Evolutionary conservation across 345 rosid genomes (phyloP), one percentile per base, ranked within the genome.

Genomic region (Camelina neglecta): DNA sequence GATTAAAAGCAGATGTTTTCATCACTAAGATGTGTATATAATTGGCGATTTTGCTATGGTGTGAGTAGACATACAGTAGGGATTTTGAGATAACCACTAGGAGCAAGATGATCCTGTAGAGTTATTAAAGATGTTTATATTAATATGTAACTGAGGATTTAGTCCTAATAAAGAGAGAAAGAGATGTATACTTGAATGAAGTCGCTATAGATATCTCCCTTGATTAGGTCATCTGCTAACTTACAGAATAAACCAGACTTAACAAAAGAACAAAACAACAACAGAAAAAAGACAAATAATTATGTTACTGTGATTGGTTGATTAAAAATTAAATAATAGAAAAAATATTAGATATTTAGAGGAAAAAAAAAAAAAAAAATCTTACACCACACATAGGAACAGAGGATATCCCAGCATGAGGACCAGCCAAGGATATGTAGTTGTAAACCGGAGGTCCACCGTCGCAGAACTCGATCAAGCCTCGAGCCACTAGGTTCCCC

Each of bases 381-480:
- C 96, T 86, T 86, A 92, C 99, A 74, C 94, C 96, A 72, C 97
- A 94, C 60, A 88, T 83, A 85, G 99, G 97, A 72, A 94, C 92
- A 70, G 97, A 90, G 71, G 99, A 96, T 51, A 93, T 84, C 15
- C 99, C 99, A 79, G 99, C 97, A 81, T 95, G 97, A 69, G 97
- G 99, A 69, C 98, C 99, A 55, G 82, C 99, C 60, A 95, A 80
- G 24, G 99, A 92, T 77, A 95, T 74, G 67, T 83, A 92, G 81
- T 92, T 95, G 78, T 80, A 81, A 35, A 95, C 93, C n/a, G 83
- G 91, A 63, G 97, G 97, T 23, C 86, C 91, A 48, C 82, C 97
- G 2, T 90, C 88, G 53, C 99, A 95, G 72, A 88, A 88, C 87
- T 95, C 91, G 38, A 92, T 53, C 53, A 95, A 87, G 8, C 93